phyloP scores from a whole-genome alignment of 495 filamentous ascomycete genomes.

The Chaetomium cochliodes region DNA sequence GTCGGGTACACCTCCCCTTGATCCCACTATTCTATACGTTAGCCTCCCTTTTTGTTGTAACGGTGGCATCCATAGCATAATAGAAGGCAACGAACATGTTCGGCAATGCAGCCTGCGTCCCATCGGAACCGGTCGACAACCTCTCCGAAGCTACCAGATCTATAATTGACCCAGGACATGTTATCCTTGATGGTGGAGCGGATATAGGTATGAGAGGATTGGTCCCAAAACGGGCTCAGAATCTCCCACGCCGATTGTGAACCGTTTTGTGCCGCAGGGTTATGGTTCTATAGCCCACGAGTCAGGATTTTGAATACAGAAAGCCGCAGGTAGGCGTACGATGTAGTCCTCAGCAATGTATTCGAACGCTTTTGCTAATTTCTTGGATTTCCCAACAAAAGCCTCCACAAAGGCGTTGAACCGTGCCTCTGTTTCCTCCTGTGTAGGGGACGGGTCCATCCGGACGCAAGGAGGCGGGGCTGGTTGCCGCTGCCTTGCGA shows the following conservation, averaged over 20 bases:
- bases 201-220: slow-evolving; percentile 30
- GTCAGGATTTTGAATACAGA: background rate
- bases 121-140: slow-evolving; percentile 43
- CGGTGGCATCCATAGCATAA: too few species aligned
- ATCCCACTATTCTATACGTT: slow-evolving; percentile 16
- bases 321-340: slow-evolving; percentile 21
- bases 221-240: slow-evolving; percentile 36
- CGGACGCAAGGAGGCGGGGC: slow-evolving; percentile 20
- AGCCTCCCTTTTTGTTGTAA: background rate
- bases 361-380: slow-evolving; percentile 39
- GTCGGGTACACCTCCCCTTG: slow-evolving; percentile 20
- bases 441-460: slow-evolving; percentile 24
- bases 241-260: slow-evolving; percentile 40
- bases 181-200: slow-evolving; percentile 34
- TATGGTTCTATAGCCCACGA: slow-evolving; percentile 37
- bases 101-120: slow-evolving; percentile 43
- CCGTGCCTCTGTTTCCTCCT: slow-evolving; percentile 30
- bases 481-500: background rate
- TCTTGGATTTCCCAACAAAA: slow-evolving; percentile 39
- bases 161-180: slow-evolving; percentile 43
- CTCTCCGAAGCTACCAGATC: slow-evolving; percentile 25
- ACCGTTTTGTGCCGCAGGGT: slow-evolving; percentile 39
- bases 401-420: slow-evolving; percentile 37
- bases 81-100: slow-evolving; percentile 38
- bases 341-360: slow-evolving; percentile 42